A percentile compares a stretch with the other conserved stretches of the same genome.
Conservation (phyloP, 805 yeast genomes). For the Hanseniaspora occidentalis region DNA sequence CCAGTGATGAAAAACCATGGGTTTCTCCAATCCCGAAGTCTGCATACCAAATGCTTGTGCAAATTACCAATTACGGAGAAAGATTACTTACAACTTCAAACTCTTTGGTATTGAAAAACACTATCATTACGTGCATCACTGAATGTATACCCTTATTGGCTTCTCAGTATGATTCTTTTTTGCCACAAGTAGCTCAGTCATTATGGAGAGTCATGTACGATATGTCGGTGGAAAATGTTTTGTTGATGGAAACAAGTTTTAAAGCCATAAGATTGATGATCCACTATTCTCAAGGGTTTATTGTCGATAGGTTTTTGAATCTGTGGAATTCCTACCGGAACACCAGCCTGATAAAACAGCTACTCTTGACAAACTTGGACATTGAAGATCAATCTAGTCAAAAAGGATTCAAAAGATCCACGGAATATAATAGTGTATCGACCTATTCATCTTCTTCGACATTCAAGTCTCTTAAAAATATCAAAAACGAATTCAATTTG, state of each 20-base stretch:
- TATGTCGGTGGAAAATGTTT: slow-evolving; percentile 13
- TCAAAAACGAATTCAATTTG: background rate
- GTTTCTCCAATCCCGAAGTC: slow-evolving; percentile 48
- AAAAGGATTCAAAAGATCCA: too few species aligned
- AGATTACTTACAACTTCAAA: slow-evolving; percentile 49
- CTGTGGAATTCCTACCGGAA: slow-evolving; percentile 6
- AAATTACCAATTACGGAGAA: slow-evolving; percentile 58
- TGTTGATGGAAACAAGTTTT: slow-evolving; percentile 14
- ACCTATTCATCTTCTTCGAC: background rate
- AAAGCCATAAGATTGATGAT: slow-evolving; percentile 14
- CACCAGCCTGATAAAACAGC: too few species aligned
- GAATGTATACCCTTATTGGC: slow-evolving; percentile 41
- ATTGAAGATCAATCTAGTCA: too few species aligned
- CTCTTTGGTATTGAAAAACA: slow-evolving; percentile 42
- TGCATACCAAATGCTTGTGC: slow-evolving; percentile 45
- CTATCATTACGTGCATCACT: slow-evolving; percentile 39
- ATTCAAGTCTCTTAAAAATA: background rate
- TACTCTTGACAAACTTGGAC: too few species aligned
- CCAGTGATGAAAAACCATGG: slow-evolving; percentile 47
- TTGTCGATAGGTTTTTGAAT: slow-evolving; percentile 19
- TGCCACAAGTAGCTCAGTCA: slow-evolving; percentile 21
- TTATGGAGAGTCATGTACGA: slow-evolving; percentile 18
- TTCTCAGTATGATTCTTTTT: slow-evolving; percentile 24
- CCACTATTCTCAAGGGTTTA: slow-evolving; percentile 15
- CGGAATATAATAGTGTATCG: too few species aligned